A percentile compares a stretch with the other conserved stretches of the same genome.
Evolutionary conservation across 495 filamentous ascomycete genomes (phyloP).

Genomic region (Barbatosphaeria neglecta): DNA sequence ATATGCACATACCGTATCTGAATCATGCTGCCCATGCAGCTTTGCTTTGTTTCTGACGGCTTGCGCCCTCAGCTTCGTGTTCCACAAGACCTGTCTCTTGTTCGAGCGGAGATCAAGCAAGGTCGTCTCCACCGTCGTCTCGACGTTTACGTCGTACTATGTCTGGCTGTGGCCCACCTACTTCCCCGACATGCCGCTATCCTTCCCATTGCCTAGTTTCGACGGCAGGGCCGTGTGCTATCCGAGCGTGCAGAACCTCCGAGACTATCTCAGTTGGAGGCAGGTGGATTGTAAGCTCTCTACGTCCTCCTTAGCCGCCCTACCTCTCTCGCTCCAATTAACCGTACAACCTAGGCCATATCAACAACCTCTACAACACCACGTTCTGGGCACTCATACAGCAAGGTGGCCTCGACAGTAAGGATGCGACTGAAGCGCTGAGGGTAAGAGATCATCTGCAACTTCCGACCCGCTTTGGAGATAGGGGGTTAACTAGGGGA

Average conservation of each 20-base stretch:
- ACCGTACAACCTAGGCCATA: slow-evolving; percentile 52
- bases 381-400: slow-evolving; percentile 86
- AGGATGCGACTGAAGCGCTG: slow-evolving; percentile 67
- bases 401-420: slow-evolving; percentile 58
- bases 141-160: slow-evolving; percentile 89
- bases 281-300: slow-evolving; percentile 76
- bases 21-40: background rate
- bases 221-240: slow-evolving; percentile 87
- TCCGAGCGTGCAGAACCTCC: slow-evolving; percentile 61
- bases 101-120: slow-evolving; percentile 88
- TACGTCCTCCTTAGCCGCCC: background rate
- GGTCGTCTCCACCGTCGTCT: slow-evolving; percentile 78
- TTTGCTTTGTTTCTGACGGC: background rate
- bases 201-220: slow-evolving; percentile 73
- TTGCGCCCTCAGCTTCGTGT: slow-evolving; percentile 72
- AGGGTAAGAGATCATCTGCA: slow-evolving; percentile 12
- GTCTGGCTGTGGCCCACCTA: slow-evolving; percentile 65
- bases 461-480: background rate
- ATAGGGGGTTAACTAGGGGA: slow-evolving; percentile 1
- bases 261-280: slow-evolving; percentile 94
- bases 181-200: slow-evolving; percentile 57
- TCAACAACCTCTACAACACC: slow-evolving; percentile 97
- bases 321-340: too few relatives aligned
- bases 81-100: slow-evolving; percentile 64
- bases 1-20: background rate